Evolutionary conservation across 2,329 filamentous ascomycete genomes (phyloP).

Genomic region (Waltergamsia citrina): DNA sequence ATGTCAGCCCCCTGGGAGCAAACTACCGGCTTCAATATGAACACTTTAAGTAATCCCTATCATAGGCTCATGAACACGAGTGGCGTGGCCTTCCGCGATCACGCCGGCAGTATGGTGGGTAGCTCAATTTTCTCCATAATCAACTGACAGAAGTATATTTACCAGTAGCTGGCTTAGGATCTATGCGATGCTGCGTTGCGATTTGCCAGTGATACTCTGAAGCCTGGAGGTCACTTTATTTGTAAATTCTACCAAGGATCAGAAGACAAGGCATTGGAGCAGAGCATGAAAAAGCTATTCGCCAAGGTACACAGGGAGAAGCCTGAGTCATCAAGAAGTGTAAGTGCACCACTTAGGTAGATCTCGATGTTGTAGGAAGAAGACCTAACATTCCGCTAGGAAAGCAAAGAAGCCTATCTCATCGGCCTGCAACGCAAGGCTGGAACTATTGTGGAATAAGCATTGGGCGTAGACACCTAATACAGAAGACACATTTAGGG

Average conservation of each 20-base stretch:
- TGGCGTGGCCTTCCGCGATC: slow-evolving; percentile 77
- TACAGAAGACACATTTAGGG: too few relatives aligned
- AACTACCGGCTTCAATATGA: slow-evolving; percentile 68
- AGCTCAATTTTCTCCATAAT: not conserved
- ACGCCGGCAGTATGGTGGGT: slow-evolving; percentile 87
- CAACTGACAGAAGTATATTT: not conserved
- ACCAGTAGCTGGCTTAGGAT: slow-evolving; percentile 50
- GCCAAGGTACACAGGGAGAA: slow-evolving; percentile 76
- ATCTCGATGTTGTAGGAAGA: not conserved
- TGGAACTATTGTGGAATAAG: slow-evolving; percentile 19
- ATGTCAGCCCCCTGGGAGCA: slow-evolving; percentile 97
- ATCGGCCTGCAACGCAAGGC: slow-evolving; percentile 64
- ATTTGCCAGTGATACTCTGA: slow-evolving; percentile 80
- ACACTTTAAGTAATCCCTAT: slow-evolving; percentile 92
- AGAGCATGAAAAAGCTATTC: slow-evolving; percentile 67
- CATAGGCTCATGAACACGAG: slow-evolving; percentile 99
- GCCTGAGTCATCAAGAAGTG: slow-evolving; percentile 80
- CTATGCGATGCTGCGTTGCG: slow-evolving; percentile 77
- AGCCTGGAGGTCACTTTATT: slow-evolving; percentile 77
- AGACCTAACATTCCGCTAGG: slow-evolving; percentile 13
- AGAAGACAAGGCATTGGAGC: slow-evolving; percentile 76
- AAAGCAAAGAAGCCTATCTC: slow-evolving; percentile 70
- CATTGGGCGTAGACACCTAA: too few relatives aligned
- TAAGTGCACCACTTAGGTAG: slow-evolving; percentile 32
- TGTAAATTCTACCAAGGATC: slow-evolving; percentile 95